Evolutionary conservation across 768 basidiomycete genomes (phyloP), one percentile per base, ranked within the genome.

Genomic region (Cystofilobasidium capitatum): DNA sequence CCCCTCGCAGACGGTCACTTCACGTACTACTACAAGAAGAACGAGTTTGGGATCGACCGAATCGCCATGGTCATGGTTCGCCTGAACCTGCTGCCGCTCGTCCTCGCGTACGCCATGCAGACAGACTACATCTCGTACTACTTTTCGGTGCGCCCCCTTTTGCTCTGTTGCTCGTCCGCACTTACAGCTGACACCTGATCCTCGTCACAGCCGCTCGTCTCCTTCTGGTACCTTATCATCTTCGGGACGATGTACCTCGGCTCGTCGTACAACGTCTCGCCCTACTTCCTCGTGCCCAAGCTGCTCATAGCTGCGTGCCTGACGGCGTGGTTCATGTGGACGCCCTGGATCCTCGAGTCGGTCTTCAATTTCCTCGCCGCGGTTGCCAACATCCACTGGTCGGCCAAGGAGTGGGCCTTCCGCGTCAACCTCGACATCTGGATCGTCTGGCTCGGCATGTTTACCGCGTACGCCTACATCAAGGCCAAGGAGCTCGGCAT

Each of bases 31-130:
- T 79, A 92, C 71, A 88, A 87, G 76, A 93, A 93, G 76, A 88
- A 85, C 24, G 89, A 94, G 76, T 94, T 86, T 77, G 83, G 88
- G 3, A 86, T 89, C 76, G 76, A 82, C 45, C 85, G 91, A 36
- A 80, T 93, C 59, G 85, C 86, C 29, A 74, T 86, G 84, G 86
- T 88, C 66, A 77, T 93, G 74, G 82, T 91, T 65, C 84, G 91
- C 24, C 79, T 93, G 66, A 96, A 94, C 78, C 77, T 93, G 37
- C 81, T 91, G 51, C 90, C 91, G 6, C 78, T 94, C 62, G 78
- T 85, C 31, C 82, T 96, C 57, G 86, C 87, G 10, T 96, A 93
- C 78, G 83, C 85, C 51, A 92, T 94, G 91, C 84, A 92, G 79
- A 91, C 89, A 66, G 82, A 90, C 76, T 96, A 92, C 77, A 83